Evolutionary conservation across 2,329 filamentous ascomycete species (phyloP).

Genomic region (Aspergillus sp.): DNA sequence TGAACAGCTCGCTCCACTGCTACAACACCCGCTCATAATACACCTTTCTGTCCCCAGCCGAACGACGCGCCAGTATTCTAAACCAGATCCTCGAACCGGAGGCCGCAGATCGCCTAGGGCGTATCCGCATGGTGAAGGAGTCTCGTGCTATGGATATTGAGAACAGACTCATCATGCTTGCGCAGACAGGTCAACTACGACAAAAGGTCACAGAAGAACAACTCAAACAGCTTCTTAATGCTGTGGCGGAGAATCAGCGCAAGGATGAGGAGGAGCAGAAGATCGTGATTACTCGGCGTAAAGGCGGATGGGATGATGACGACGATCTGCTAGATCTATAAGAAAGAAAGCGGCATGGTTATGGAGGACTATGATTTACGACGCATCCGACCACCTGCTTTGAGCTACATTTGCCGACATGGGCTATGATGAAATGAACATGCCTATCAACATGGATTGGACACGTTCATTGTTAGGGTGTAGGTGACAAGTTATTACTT

Average conservation of each 20-base stretch:
- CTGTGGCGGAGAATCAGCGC: slow-evolving; percentile 72
- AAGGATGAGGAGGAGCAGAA: slow-evolving; percentile 65
- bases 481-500: not conserved
- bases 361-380: slow-evolving; percentile 7
- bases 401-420: not conserved
- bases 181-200: slow-evolving; percentile 80
- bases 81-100: slow-evolving; percentile 92
- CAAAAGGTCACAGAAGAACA: slow-evolving; percentile 88
- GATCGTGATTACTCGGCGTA: slow-evolving; percentile 81
- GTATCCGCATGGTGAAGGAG: slow-evolving; percentile 94
- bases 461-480: not conserved
- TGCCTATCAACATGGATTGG: not conserved
- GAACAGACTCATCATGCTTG: slow-evolving; percentile 88
- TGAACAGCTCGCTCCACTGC: not conserved
- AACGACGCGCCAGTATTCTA: slow-evolving; percentile 58
- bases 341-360: slow-evolving; percentile 5
- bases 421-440: not conserved
- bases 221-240: slow-evolving; percentile 85
- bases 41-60: slow-evolving; percentile 19
- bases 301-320: slow-evolving; percentile 81
- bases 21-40: not conserved
- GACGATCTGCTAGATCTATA: slow-evolving; percentile 48
- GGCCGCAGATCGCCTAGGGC: slow-evolving; percentile 86
- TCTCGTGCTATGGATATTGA: slow-evolving; percentile 87
- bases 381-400: slow-evolving; percentile 10